Evolutionary conservation across 345 rosid genomes (phyloP), one percentile per base, ranked within the genome.

Genomic region (Euphorbia peplus): DNA sequence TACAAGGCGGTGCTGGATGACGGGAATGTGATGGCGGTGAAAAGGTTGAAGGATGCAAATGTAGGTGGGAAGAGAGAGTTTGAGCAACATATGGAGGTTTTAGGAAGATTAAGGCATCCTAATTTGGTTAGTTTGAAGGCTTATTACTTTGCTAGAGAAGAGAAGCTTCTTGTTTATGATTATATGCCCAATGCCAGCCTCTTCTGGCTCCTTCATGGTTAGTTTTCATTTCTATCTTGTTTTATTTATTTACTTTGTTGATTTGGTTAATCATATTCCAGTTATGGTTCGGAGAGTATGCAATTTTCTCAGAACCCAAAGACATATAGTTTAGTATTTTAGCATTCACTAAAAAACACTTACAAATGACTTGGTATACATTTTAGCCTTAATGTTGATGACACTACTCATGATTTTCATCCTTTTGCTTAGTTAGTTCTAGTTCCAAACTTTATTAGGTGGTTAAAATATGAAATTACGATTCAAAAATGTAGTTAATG

Each of bases 201-300:
- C 85, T 93, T 86, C 74, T 93, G 96, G 97, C 92, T 93, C 53
- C 96, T 93, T 54, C 98, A 93, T 50, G 97, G 98, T 93, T n/a
- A n/a, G n/a, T n/a, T n/a, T n/a, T n/a, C n/a, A n/a, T n/a, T n/a
- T n/a, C n/a, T n/a, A 93, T 69, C 3, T 15, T 6, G 3, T 25
- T 73, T 39, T 70, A 58, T 19, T 60, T n/a, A 35, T n/a, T 2
- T 28, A 30, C 37, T 6, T 26, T 58, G 25, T 9, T 12, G 47
- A 15, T 18, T 39, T 60, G 12, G 2, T 10, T 10, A 16, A 19
- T 16, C 44, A 4, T 0, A 3, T 58, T 57, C n/a, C n/a, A n/a
- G n/a, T 47, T 15, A 0, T 18, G n/a, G 19, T 5, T 47, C 6
- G 15, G 18, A 4, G 52, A 59, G 4, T 30, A 35, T 1, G 3